These are phyloP conservation scores for Chenopodium formosanum DNA, from an alignment of 148 eudicot species.

Conservation along the genomic window DNA sequence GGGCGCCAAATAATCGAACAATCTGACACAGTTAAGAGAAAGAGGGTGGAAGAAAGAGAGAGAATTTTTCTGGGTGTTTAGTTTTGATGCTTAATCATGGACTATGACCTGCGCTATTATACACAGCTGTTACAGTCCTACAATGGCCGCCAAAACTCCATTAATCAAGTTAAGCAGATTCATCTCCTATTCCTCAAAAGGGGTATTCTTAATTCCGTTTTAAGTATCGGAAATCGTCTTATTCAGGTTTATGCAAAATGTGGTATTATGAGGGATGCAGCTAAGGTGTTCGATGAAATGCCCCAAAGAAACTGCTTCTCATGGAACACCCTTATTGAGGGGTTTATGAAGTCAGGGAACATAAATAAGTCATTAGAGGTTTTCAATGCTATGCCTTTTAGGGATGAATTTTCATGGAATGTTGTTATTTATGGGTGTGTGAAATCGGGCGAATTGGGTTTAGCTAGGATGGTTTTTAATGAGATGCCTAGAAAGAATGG, in stretches of 20 bases:
- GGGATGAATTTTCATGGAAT: slow-evolving; percentile 82
- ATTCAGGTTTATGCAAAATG: slow-evolving; percentile 60
- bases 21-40: background rate
- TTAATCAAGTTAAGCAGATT: slow-evolving; percentile 56
- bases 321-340: slow-evolving; percentile 69
- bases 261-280: slow-evolving; percentile 48
- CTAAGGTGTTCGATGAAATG: slow-evolving; percentile 73
- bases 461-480: slow-evolving; percentile 47
- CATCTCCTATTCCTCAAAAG: slow-evolving; percentile 72
- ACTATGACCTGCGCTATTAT: slow-evolving; percentile 45
- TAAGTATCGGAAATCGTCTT: slow-evolving; percentile 65
- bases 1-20: background rate
- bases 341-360: slow-evolving; percentile 52
- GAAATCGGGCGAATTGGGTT: slow-evolving; percentile 53
- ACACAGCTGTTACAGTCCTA: slow-evolving; percentile 53
- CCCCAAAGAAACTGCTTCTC: slow-evolving; percentile 57
- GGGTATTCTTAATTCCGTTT: slow-evolving; percentile 51
- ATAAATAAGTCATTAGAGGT: slow-evolving; percentile 31
- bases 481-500: slow-evolving; percentile 81
- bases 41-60: background rate
- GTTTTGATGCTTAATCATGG: slow-evolving; percentile 34
- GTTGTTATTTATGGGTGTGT: slow-evolving; percentile 57
- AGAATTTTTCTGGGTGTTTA: background rate
- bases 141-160: slow-evolving; percentile 38
- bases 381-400: slow-evolving; percentile 61